Base-by-base conservation (phyloP, 2,329 filamentous ascomycete species). In the Botrytis hyacinthi region DNA sequence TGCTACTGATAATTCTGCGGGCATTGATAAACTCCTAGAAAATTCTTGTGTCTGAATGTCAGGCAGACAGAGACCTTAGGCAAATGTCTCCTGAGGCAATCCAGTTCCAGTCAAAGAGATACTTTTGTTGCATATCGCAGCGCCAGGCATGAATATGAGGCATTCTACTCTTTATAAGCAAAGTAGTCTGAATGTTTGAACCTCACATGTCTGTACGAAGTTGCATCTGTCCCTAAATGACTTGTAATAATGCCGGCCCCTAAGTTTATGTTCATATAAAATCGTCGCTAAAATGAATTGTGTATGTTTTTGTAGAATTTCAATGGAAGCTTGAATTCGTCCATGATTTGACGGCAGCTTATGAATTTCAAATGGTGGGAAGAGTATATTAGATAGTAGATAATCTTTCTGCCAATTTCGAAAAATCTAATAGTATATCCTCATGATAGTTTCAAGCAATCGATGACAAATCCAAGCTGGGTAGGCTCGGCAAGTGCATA, bases 111-210 rank as follows among this genome's bases (percentile, higher is more conserved):
- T 65, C 65, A 68, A 57, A 68, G 66, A 68, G 32, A 40, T 54
- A 16, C 16, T 68, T 29, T 68, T 57, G 65, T 57, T 57, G 46
- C 46, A 57, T 57, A 18, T 57, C 65, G 65, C 26, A 68, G 26
- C 48, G 35, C 46, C 65, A 68, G 66, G 48, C 66, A 68, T 14
- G 66, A 68, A 57, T 57, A 29, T 68, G 48, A 68, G 48, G 66
- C 66, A 68, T 57, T 57, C 16, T 37, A 18, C 26, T 29, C 7
- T 14, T 22, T 32, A 26, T 66, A 42, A 40, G 32, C 46, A 67
- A 51, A 6, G 1, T 3, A 29, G 16, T 1, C 20, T 0, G 29
- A 51, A 14, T 32, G 7, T 42, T 62, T 63, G 26, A 29, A 10
- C 16, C 16, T 62, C 51, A 57, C 18, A 2, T 18, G n/a, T 54